Conservation (phyloP, 495 filamentous ascomycete species). For the Stereocaulon alpinum region DNA sequence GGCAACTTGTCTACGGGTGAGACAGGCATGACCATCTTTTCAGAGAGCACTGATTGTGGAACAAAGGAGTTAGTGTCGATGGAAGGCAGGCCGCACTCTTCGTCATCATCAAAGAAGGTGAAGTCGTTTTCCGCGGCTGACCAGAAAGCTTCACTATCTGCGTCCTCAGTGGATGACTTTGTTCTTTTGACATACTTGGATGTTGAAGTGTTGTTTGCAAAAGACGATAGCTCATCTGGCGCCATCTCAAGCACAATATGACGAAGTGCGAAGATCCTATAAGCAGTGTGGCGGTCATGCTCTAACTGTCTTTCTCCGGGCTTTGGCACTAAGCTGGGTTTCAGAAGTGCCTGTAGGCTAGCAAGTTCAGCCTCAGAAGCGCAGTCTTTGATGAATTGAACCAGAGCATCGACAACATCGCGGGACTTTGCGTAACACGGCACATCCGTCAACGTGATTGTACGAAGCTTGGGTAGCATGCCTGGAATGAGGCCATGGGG, state of each 20-base stretch:
- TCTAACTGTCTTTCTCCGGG: constrained; percentile 35
- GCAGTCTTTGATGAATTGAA: constrained; percentile 48
- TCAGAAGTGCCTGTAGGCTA: constrained; percentile 39
- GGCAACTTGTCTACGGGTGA: constrained; percentile 9
- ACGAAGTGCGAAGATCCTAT: constrained; percentile 44
- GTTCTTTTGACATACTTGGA: constrained; percentile 17
- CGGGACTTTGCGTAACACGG: constrained; percentile 39
- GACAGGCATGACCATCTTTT: constrained; percentile 33
- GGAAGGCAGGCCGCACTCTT: constrained; percentile 45
- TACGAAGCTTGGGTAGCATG: constrained; percentile 39
- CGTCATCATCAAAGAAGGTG: constrained; percentile 51
- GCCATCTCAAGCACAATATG: constrained; percentile 49
- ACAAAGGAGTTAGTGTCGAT: constrained; percentile 35
- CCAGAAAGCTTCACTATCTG: constrained; percentile 52
- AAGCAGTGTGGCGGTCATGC: constrained; percentile 35
- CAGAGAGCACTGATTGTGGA: constrained; percentile 35
- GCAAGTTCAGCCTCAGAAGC: constrained; percentile 49
- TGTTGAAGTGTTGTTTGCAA: constrained; percentile 25
- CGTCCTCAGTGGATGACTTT: constrained; percentile 51
- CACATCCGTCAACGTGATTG: constrained; percentile 49
- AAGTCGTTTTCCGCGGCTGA: constrained; percentile 50
- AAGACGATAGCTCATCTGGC: constrained; percentile 28
- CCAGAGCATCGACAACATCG: constrained; percentile 38
- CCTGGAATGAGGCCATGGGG: constrained; percentile 20
- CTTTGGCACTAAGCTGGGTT: constrained; percentile 37